These are phyloP conservation scores for Corinectria fuckeliana DNA, from an alignment of 2,329 filamentous ascomycete genomes.

Conservation along the genomic window DNA sequence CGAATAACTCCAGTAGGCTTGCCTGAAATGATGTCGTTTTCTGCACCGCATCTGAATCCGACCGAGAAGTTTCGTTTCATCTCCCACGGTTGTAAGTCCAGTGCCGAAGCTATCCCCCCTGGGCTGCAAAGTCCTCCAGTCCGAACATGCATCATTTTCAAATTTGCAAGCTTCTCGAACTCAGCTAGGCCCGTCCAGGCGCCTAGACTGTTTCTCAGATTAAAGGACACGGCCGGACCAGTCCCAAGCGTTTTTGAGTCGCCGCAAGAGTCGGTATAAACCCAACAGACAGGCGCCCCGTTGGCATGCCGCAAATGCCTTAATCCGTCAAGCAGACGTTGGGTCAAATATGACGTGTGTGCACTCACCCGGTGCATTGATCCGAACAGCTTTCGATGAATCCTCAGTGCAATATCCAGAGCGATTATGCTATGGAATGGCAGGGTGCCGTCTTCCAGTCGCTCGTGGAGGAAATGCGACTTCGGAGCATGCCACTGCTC, in stretches of 20 bases:
- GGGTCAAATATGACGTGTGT: conserved; percentile 73
- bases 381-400: conserved; percentile 73
- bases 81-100: conserved; percentile 80
- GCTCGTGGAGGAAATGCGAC: conserved; percentile 73
- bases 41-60: conserved; percentile 83
- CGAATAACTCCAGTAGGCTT: conserved; percentile 89
- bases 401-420: conserved; percentile 73
- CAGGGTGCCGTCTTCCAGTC: conserved; percentile 88
- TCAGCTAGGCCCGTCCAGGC: conserved; percentile 83
- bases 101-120: conserved; percentile 76
- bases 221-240: conserved; percentile 86
- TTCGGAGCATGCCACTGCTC: conserved; percentile 87
- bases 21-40: conserved; percentile 80
- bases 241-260: conserved; percentile 47
- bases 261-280: conserved; percentile 60
- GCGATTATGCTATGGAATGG: conserved; percentile 92
- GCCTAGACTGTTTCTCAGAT: conserved; percentile 71
- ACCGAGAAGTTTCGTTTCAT: conserved; percentile 84
- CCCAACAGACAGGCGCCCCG: conserved; percentile 65
- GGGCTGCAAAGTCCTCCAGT: conserved; percentile 94
- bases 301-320: conserved; percentile 71
- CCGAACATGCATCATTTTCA: conserved; percentile 82
- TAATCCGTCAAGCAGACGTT: conserved; percentile 65
- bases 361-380: conserved; percentile 72
- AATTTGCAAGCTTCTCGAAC: conserved; percentile 82